Conservation (phyloP, 106 monocot genomes). For the Dendrobium officinale region DNA sequence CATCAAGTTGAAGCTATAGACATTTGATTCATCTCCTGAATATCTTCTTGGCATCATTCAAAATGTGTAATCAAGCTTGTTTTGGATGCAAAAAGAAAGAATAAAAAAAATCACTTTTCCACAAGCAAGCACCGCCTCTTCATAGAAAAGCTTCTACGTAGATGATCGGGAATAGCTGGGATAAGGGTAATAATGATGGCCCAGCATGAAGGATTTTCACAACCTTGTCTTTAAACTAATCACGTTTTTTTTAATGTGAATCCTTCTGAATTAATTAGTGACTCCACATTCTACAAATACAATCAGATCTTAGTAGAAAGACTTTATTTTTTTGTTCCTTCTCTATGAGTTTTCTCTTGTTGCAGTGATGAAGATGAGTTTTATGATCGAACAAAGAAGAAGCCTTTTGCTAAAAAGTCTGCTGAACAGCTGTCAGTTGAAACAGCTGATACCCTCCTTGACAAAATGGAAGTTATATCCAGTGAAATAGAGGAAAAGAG, state of each 20-base stretch:
- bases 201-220: too few relatives aligned
- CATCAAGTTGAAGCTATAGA: too few relatives aligned
- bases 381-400: slow-evolving; percentile 89
- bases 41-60: too few relatives aligned
- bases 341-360: slow-evolving; percentile 1
- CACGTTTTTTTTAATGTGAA: neutral
- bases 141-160: neutral
- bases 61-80: too few relatives aligned
- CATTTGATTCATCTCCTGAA: too few relatives aligned
- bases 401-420: slow-evolving; percentile 23
- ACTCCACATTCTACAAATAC: neutral
- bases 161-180: neutral
- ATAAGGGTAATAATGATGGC: neutral
- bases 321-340: neutral
- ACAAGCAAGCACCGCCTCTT: neutral
- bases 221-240: too few relatives aligned
- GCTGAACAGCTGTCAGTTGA: slow-evolving; percentile 57
- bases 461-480: slow-evolving; percentile 61
- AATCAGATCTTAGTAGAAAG: neutral
- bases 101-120: neutral
- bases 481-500: slow-evolving; percentile 67
- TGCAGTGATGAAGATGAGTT: slow-evolving; percentile 94
- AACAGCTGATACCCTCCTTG: slow-evolving; percentile 88
- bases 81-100: too few relatives aligned
- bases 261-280: neutral